phyloP scores from a whole-genome alignment of 1,139 yeast species.

The Hansenula sp. region DNA sequence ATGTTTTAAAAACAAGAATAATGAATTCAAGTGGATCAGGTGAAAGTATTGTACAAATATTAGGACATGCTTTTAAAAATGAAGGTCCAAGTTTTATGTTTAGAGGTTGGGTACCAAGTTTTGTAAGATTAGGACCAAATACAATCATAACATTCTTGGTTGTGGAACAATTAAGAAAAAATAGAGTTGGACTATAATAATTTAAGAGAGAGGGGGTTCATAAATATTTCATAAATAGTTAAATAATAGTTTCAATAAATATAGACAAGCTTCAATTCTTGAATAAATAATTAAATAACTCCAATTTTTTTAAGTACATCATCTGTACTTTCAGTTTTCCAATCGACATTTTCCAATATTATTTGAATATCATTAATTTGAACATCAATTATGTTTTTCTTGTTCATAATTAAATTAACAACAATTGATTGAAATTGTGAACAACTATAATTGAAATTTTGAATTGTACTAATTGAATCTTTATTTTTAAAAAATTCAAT shows the following conservation, averaged over 20 bases:
- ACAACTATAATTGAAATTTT: neutral
- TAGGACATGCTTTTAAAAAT: constrained; percentile 50
- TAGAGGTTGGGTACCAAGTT: constrained; percentile 89
- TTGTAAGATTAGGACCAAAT: constrained; percentile 83
- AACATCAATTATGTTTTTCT: neutral
- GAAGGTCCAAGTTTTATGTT: constrained; percentile 82
- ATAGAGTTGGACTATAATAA: constrained; percentile 44
- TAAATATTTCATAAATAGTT: neutral
- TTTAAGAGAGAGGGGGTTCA: neutral
- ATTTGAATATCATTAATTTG: constrained; percentile 19
- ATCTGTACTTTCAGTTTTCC: constrained; percentile 26
- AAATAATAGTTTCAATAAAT: too few relatives aligned
- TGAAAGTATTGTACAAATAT: constrained; percentile 45
- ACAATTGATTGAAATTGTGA: neutral
- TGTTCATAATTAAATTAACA: neutral
- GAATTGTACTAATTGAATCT: neutral
- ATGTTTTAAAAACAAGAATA: constrained; percentile 82
- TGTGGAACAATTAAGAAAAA: constrained; percentile 69
- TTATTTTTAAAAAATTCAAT: constrained; percentile 2
- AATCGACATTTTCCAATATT: constrained; percentile 25
- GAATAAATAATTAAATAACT: constrained; percentile 20
- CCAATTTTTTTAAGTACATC: constrained; percentile 28
- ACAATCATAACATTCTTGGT: constrained; percentile 82
- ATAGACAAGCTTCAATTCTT: too few relatives aligned
- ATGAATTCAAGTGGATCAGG: constrained; percentile 62